A percentile compares a stretch with the other conserved stretches of the same genome.
Conservation (phyloP, 2,329 filamentous ascomycete genomes). For the Dactylonectria estremocensis region DNA sequence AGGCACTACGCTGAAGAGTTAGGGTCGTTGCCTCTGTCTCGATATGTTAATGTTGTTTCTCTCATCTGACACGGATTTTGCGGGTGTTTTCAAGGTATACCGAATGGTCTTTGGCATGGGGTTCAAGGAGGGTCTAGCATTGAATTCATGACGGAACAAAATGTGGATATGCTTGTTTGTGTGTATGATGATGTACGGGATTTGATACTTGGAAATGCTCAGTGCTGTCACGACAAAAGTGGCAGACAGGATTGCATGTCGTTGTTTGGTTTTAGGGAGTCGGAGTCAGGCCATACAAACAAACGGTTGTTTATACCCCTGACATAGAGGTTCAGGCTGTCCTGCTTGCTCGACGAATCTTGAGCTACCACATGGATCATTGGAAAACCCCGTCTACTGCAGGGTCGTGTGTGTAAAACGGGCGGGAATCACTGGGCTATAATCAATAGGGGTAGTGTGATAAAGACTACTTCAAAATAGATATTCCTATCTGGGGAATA, state of each 20-base stretch:
- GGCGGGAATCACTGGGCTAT: background rate
- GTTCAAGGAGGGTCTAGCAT: slow-evolving; percentile 9
- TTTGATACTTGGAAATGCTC: slow-evolving; percentile 14
- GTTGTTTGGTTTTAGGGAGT: slow-evolving; percentile 2
- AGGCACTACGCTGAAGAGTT: slow-evolving; percentile 60
- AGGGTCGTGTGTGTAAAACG: background rate
- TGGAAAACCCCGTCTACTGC: background rate
- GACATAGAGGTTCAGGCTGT: background rate
- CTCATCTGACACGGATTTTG: slow-evolving; percentile 15
- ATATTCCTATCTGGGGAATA: slow-evolving; percentile 30
- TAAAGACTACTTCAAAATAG: slow-evolving; percentile 22
- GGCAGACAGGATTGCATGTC: background rate
- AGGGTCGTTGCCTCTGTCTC: slow-evolving; percentile 26
- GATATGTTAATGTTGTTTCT: slow-evolving; percentile 22
- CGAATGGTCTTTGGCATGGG: background rate
- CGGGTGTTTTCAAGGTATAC: slow-evolving; percentile 18
- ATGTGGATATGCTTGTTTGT: slow-evolving; percentile 1
- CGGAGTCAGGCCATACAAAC: slow-evolving; percentile 4
- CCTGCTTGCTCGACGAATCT: background rate
- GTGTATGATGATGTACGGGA: slow-evolving; percentile 16
- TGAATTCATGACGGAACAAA: slow-evolving; percentile 15
- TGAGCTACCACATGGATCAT: background rate
- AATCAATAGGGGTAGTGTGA: background rate
- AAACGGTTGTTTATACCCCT: slow-evolving; percentile 18
- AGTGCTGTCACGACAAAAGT: slow-evolving; percentile 13